Evolutionary conservation across 1,284 basidiomycete genomes (phyloP), one percentile per base, ranked within the genome.

Genomic region (Singerocomus inundabilis): DNA sequence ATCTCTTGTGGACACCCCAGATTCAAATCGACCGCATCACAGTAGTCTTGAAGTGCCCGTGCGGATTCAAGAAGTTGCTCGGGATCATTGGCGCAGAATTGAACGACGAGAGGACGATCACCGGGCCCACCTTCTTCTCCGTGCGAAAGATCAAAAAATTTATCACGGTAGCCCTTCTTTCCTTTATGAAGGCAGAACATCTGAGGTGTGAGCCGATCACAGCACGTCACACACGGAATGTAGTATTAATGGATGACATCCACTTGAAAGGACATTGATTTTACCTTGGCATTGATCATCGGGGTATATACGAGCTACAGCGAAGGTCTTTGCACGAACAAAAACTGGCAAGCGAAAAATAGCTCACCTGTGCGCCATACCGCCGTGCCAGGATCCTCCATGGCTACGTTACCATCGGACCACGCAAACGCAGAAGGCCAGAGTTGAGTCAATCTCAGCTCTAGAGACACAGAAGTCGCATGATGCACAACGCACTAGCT

Each of bases 1-100:
- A 99, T 98, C 48, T 96, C 93, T 63, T 99, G 96, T 0, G 96
- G 96, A 66, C 96, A 98, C 0, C 94, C 94, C 28, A 99, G 77
- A 69, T 99, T 98, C 68, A 98, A 80, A 67, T 99, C 96, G 18
- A 98, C 82, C 0, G 91, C 96, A 69, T 98, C 94, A 61, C 91
- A 93, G 49, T 85, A 76, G 4, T 76, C 70, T 65, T 92, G 84
- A 6, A 96, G 78, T 12, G 81, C 74, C 59, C 80, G 80, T 0
- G 94, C 93, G 9, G 92, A 84, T 1, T 75, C 74, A 18, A 97
- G 77, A 2, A 98, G 78, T 35, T 84, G 75, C 2, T 88, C 81
- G 0, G 93, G 87, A 58, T 96, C 84, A 66, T 98, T 96, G 13
- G 86, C 91, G 59, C 93, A 96, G 69, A 99, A 98, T 73, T 95